Conservation (phyloP, 805 yeast species). For the Isabelozyma pseudorhagii region DNA sequence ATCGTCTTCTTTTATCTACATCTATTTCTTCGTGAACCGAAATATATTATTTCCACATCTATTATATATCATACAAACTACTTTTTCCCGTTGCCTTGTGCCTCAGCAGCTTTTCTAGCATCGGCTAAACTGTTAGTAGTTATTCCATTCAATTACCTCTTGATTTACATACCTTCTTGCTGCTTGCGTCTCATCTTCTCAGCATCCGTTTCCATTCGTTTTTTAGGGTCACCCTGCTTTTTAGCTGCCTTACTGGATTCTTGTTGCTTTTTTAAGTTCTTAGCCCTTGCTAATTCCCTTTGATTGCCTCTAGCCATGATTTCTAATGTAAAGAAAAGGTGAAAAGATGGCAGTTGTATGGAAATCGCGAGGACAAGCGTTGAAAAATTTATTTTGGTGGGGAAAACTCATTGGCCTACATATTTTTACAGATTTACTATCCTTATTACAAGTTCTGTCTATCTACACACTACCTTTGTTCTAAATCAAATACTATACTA, state of each 20-base stretch:
- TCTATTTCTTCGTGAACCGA: neutral
- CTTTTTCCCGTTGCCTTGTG: constrained; percentile 6
- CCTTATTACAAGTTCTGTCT: neutral
- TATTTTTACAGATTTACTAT: too few species aligned
- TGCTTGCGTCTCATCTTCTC: constrained; percentile 88
- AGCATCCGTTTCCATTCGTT: constrained; percentile 86
- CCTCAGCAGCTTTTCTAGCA: constrained; percentile 44
- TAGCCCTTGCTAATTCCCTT: constrained; percentile 89
- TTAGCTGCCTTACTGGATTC: constrained; percentile 55
- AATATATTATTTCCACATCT: neutral
- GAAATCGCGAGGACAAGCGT: too few species aligned
- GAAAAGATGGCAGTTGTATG: too few species aligned
- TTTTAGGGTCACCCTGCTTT: constrained; percentile 78
- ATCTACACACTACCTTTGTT: constrained; percentile 34
- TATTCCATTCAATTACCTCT: neutral
- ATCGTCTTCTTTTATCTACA: neutral
- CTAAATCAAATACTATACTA: constrained; percentile 50
- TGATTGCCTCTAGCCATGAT: constrained; percentile 95
- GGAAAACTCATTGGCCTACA: too few species aligned
- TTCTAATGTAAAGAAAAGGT: neutral
- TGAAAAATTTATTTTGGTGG: too few species aligned
- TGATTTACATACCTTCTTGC: constrained; percentile 62
- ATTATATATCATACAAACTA: constrained; percentile 1
- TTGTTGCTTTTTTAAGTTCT: constrained; percentile 77
- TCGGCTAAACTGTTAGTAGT: constrained; percentile 38